A percentile compares a stretch with the other conserved stretches of the same genome.
These are phyloP conservation scores for Beauveria pseudobassiana DNA, from an alignment of 2,329 filamentous ascomycete genomes.

Conservation along the genomic window DNA sequence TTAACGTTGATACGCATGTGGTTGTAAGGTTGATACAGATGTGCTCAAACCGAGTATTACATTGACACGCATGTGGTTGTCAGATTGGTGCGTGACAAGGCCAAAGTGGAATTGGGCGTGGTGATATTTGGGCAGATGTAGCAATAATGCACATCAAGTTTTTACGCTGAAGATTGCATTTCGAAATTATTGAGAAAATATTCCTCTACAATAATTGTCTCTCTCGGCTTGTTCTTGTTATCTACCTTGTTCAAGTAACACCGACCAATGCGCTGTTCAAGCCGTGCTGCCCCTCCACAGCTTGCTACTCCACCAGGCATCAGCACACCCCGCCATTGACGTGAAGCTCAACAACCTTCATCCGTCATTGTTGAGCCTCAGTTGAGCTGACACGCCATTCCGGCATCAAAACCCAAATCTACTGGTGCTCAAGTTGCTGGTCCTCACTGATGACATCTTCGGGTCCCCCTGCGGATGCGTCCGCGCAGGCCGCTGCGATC, in stretches of 20 bases:
- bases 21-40: background rate
- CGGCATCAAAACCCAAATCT: background rate
- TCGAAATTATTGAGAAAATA: too few relatives aligned
- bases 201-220: too few relatives aligned
- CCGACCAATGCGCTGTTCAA: background rate
- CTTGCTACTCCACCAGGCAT: constrained; percentile 7
- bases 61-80: background rate
- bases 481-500: background rate
- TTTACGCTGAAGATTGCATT: too few relatives aligned
- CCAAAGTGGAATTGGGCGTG: background rate
- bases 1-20: background rate
- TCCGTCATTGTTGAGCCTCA: background rate
- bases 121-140: too few relatives aligned
- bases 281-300: background rate
- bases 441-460: background rate
- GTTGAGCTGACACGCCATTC: background rate
- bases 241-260: too few relatives aligned
- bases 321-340: constrained; percentile 7
- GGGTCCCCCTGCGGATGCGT: background rate
- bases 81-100: background rate
- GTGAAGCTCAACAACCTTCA: constrained; percentile 5
- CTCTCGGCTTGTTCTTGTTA: too few relatives aligned
- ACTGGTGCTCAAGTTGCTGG: background rate
- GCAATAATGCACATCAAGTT: too few relatives aligned
- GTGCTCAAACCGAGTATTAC: background rate